Evolutionary conservation across 169 alveolate species (phyloP), one percentile per base, ranked within the genome.

Genomic region (Toxoplasma gondii): DNA sequence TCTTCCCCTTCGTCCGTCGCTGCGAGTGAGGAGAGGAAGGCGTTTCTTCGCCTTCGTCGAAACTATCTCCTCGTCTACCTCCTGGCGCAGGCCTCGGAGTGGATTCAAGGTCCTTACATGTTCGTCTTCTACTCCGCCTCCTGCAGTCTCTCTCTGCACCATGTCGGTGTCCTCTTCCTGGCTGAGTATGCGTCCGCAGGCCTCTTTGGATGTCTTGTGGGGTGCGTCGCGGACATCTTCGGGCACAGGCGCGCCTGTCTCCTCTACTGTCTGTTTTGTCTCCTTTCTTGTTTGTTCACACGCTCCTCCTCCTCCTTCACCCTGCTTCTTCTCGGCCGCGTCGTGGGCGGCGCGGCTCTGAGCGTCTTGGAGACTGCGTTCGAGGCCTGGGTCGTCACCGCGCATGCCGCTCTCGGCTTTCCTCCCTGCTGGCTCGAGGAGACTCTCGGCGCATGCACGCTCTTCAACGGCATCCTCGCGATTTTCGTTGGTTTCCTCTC

Each of bases 301-400:
- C 91, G 91, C 86, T 19, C n/a, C 31, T 45, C 45, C 43, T 78
- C 86, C 29, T 31, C 70, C 82, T 91, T 80, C 74, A 36, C 91
- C 17, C 34, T n/a, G 24, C 91, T 91, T 4, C 53, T 80, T 1
- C 91, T 80, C 29, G 94, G 90, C 9, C 19, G 94, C 9, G 58
- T 78, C 58, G 27, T 91, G 22, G 94, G 94, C 36, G 94, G 94
- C 2, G 84, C 36, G 16, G 94, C 91, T 17, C 39, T 84, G n/a
- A 80, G 84, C 69, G 36, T 91, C 19, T 31, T 91, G 34, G 94
- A 91, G 34, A 91, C 91, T 0, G 83, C 91, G 12, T 91, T 81
- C 44, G 94, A 91, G 43, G 91, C 84, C 70, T 58, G 64, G 36
- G 12, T 81, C 5, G 84, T 91, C 16, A 9, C 22, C 43, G 93